phyloP scores from a whole-genome alignment of 257 asterid species.

The Gentiana straminea region DNA sequence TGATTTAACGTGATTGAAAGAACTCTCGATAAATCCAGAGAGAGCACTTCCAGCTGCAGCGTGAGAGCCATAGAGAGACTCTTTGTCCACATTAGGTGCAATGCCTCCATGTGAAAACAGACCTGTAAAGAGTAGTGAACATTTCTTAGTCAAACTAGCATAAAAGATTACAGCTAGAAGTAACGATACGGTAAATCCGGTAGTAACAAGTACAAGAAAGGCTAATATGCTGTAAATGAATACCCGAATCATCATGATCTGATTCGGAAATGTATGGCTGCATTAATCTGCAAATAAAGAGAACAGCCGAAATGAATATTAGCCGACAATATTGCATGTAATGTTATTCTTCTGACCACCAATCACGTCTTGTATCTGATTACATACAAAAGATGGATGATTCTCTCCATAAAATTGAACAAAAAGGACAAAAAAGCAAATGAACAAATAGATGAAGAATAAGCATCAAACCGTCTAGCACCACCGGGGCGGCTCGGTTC shows the following conservation, averaged over 20 bases:
- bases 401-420: not conserved
- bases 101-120: slow-evolving; percentile 40
- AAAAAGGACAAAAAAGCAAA: slow-evolving; percentile 1
- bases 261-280: slow-evolving; percentile 50
- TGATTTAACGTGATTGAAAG: slow-evolving; percentile 46
- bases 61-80: slow-evolving; percentile 32
- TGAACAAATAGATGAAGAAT: not conserved
- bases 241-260: slow-evolving; percentile 53
- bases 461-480: slow-evolving; percentile 47
- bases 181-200: slow-evolving; percentile 62
- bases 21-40: slow-evolving; percentile 39
- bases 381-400: too few species aligned
- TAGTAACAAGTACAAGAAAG: slow-evolving; percentile 12
- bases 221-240: too few species aligned
- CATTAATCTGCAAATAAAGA: slow-evolving; percentile 34
- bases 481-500: slow-evolving; percentile 66
- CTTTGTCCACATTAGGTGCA: slow-evolving; percentile 35
- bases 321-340: not conserved
- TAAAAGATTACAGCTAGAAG: slow-evolving; percentile 7
- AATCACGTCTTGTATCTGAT: not conserved
- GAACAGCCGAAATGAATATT: not conserved
- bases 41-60: slow-evolving; percentile 39
- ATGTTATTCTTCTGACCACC: not conserved
- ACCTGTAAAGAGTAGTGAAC: slow-evolving; percentile 30
- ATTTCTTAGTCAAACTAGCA: slow-evolving; percentile 9